Evolutionary conservation across 2,329 filamentous ascomycete species (phyloP), one percentile per base, ranked within the genome.

Genomic region (Pyrenochaeta sp.): DNA sequence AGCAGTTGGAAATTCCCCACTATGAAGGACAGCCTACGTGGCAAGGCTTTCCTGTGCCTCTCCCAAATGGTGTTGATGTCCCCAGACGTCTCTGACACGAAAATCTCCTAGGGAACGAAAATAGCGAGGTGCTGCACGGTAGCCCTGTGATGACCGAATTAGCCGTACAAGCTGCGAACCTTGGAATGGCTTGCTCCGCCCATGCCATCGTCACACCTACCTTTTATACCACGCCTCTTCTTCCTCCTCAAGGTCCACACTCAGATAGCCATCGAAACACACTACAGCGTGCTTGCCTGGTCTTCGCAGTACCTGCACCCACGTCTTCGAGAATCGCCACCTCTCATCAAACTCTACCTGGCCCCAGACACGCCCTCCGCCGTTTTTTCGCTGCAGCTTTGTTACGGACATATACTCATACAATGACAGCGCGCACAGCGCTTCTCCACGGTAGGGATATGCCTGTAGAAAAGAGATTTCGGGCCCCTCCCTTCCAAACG

Each of bases 41-140:
- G 32, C n/a, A 35, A 14, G 32, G 17, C 5, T 35, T 21, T 4
- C 32, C 7, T 35, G 9, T 35, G 6, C 17, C 32, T 35, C n/a
- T 35, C 32, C 32, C 17, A 35, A 21, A 35, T 35, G 17, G 4
- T 13, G 32, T 35, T 35, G 32, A 21, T 21, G 15, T 35, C 32
- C 9, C 32, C 32, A 21, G 32, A 35, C 32, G 32, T 21, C 32
- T 35, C 32, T 8, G 17, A 6, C 17, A 35, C 5, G 9, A 27
- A 39, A 1, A 2, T 3, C 17, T 39, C 23, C 35, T 24, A 39
- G 2, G 26, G 35, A 1, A 39, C 13, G 21, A 39, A 39, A 9
- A 39, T n/a, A 18, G 35, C 35, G 15, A 39, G 35, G 14, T 39
- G 35, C 15, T 39, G 35, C 14, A 39, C 35, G 17, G 35, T 24